phyloP scores from a whole-genome alignment of 148 eudicot species.

The Polygonum maritimum region DNA sequence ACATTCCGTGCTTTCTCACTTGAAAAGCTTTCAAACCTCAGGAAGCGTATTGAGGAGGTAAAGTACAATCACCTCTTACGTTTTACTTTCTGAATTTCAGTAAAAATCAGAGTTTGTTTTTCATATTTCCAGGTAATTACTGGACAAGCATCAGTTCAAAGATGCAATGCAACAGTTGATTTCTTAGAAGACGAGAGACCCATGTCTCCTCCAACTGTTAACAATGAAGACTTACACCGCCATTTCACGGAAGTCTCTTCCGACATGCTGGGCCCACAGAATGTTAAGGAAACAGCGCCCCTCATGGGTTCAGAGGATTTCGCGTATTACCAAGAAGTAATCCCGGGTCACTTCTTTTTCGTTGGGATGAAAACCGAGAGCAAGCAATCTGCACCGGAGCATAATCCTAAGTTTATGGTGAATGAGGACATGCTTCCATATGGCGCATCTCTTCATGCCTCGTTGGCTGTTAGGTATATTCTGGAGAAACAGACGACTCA shows the following conservation, averaged over 20 bases:
- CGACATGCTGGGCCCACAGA: slow-evolving; percentile 43
- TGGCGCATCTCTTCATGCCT: slow-evolving; percentile 77
- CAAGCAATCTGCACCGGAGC: slow-evolving; percentile 27
- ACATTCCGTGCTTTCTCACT: slow-evolving; percentile 71
- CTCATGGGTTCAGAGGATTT: slow-evolving; percentile 89
- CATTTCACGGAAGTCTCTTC: slow-evolving; percentile 47
- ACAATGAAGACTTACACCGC: slow-evolving; percentile 49
- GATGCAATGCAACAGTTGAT: slow-evolving; percentile 83
- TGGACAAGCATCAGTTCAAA: slow-evolving; percentile 76
- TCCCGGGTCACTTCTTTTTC: slow-evolving; percentile 76
- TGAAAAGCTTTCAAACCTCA: slow-evolving; percentile 59
- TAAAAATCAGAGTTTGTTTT: not conserved
- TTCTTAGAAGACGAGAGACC: slow-evolving; percentile 29
- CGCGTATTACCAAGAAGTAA: slow-evolving; percentile 62
- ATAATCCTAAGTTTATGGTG: slow-evolving; percentile 35
- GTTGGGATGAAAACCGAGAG: slow-evolving; percentile 62
- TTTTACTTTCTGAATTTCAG: not conserved
- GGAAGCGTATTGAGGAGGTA: slow-evolving; percentile 84
- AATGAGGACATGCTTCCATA: slow-evolving; percentile 64
- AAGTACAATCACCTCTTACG: not conserved
- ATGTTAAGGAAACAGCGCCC: slow-evolving; percentile 56
- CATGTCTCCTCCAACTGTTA: slow-evolving; percentile 53
- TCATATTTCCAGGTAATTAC: slow-evolving; percentile 53
- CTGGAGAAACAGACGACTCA: slow-evolving; percentile 22
- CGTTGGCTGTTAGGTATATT: slow-evolving; percentile 61